phyloP scores from a whole-genome alignment of 78 protist genomes.

The Neovahlkampfia damariscottae region DNA sequence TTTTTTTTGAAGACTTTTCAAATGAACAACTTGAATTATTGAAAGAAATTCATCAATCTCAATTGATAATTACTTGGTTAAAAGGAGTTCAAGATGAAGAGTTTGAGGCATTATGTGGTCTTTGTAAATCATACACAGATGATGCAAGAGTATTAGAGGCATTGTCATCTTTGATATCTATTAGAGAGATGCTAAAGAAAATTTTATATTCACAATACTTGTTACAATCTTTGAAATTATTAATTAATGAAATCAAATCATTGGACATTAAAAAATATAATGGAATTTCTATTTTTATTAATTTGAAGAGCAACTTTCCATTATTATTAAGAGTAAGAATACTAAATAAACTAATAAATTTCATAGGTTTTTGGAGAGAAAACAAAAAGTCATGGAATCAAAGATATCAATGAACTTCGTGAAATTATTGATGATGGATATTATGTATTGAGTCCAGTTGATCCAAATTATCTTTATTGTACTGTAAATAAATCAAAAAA shows the following conservation, averaged over 20 bases:
- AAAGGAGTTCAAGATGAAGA: too few relatives aligned
- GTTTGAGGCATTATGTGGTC: too few relatives aligned
- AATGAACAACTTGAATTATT: too few relatives aligned
- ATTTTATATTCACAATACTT: neutral
- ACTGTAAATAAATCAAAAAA: too few relatives aligned
- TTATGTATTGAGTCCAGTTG: too few relatives aligned
- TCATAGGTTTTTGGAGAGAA: neutral
- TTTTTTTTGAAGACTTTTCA: too few relatives aligned
- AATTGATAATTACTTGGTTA: too few relatives aligned
- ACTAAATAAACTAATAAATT: too few relatives aligned
- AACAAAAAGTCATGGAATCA: neutral
- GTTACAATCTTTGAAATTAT: neutral
- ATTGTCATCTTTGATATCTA: neutral
- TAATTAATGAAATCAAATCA: neutral
- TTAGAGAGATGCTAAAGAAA: neutral
- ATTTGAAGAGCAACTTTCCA: neutral
- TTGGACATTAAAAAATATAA: neutral
- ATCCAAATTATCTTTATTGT: too few relatives aligned
- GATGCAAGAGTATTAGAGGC: neutral
- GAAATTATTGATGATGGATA: neutral
- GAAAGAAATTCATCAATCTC: too few relatives aligned
- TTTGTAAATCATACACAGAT: slow-evolving; percentile 1
- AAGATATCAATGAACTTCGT: neutral
- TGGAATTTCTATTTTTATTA: neutral
- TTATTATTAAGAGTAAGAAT: neutral